Evolutionary conservation across 352 stramenopile genomes (phyloP), one percentile per base, ranked within the genome.

Genomic region (Phytophthora litchii): DNA sequence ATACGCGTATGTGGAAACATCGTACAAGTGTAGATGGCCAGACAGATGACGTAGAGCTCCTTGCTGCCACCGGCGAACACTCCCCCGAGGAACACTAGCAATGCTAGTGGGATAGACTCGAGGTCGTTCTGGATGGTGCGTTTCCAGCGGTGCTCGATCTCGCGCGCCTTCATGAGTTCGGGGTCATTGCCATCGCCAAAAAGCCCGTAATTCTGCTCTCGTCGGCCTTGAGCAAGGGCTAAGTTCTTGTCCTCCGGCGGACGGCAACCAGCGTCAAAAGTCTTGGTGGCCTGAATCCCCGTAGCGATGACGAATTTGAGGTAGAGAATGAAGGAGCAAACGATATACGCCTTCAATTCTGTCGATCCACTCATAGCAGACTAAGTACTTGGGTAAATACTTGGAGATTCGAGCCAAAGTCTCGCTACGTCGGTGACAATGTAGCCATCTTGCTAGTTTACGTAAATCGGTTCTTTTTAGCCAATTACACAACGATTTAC

Each of bases 101-200:
- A 36, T 12, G 67, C 71, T 16, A 81, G 46, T 4, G 71, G 74
- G 35, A 84, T 73, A 38, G 71, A 80, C 60, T 80, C 74, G 29
- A 84, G 49, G 50, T 84, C 71, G 61, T 84, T 84, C 51, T 68
- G 51, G 11, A 77, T 60, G 42, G 80, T 84, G 35, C 71, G 71
- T 10, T 70, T 64, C 68, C 74, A 84, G 19, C 71, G 74, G 36
- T 70, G 57, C 55, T 84, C 74, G 42, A 72, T 58, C 46, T 70
- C 64, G 21, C 64, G 50, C 21, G 60, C 64, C 49, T 75, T 72
- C 20, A 54, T 40, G 4, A 70, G 35, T 17, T 67, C 48, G 0
- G 35, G 41, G 27, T 78, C 66, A n/a, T 53, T 65, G 5, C 54
- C 45, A 27, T 70, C 61, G 7, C 11, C 21, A 29, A 67, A 29